Evolutionary conservation across 2,329 filamentous ascomycete species (phyloP), one percentile per base, ranked within the genome.

Genomic region (Fusarium zealandicum): DNA sequence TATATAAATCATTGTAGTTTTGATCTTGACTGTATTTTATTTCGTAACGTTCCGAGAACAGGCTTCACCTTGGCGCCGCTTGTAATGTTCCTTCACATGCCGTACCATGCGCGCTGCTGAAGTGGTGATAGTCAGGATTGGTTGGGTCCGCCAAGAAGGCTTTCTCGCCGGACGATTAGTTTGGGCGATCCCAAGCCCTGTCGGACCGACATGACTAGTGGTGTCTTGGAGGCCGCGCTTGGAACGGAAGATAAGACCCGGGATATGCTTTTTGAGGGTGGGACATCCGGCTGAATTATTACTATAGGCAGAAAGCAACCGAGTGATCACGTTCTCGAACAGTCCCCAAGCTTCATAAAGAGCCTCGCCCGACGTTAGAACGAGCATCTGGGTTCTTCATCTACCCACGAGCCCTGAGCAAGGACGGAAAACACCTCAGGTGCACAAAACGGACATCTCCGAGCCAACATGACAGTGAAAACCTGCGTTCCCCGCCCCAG

Each of bases 241-340:
- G 20, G 7, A 25, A 9, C 22, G 22, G 22, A 25, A 25, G 22
- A 25, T 9, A 9, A 25, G 22, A 9, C 35, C 18, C 33, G 37
- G 48, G 50, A 43, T 31, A 31, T 32, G 59, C 14, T 48, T 41
- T 41, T 42, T 49, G 57, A 43, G 50, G 48, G 47, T 35, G 32
- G 42, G 35, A 48, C 27, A 42, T 16, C 42, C 57, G 57, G 57
- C 48, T 61, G 53, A 62, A 59, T 51, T 28, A 61, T 61, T 59
- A 62, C 57, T 11, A 35, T 55, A 55, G 58, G 58, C 58, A 62
- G 43, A 59, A 59, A 43, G 35, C 40, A 16, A 31, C 27, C 8
- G 25, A 27, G 32, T 38, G 13, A 36, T 17, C 18, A 6, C 32
- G 40, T n/a, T n/a, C n/a, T 25, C 13, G 13, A n/a, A 18, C 25